phyloP scores from a whole-genome alignment of 306 rosid genomes.

The Myrica gale region DNA sequence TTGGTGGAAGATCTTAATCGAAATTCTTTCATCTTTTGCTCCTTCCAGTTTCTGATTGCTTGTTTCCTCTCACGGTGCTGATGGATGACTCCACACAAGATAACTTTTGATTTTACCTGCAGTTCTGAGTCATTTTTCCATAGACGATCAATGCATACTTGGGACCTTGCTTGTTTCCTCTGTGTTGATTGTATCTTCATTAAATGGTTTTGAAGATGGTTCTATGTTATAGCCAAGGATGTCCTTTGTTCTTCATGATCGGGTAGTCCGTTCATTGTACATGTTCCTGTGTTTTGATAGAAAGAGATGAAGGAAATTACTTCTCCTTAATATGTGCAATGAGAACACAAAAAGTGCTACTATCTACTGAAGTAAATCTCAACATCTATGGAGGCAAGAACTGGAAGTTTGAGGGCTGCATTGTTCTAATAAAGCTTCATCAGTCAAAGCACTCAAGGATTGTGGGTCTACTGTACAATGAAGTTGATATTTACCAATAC shows the following conservation, averaged over 20 bases:
- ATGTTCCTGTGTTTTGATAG: conserved; percentile 29
- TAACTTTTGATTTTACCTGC: conserved; percentile 29
- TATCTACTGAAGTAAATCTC: conserved; percentile 12
- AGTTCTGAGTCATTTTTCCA: conserved; percentile 18
- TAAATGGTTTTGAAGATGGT: conserved; percentile 30
- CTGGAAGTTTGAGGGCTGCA: conserved; percentile 36
- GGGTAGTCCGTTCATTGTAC: conserved; percentile 33
- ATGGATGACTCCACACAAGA: conserved; percentile 10
- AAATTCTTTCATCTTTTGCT: conserved; percentile 34
- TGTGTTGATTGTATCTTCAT: conserved; percentile 32
- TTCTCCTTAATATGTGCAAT: conserved; percentile 5
- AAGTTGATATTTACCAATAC: conserved; percentile 34
- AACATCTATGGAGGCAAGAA: conserved; percentile 24
- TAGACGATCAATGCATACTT: conserved; percentile 26
- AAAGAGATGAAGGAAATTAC: conserved; percentile 21
- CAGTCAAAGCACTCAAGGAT: conserved; percentile 46
- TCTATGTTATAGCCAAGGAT: conserved; percentile 29
- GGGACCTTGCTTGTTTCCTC: conserved; percentile 28
- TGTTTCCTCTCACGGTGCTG: conserved; percentile 31
- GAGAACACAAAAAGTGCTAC: background rate
- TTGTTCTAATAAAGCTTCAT: conserved; percentile 44
- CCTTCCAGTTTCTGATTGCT: conserved; percentile 32
- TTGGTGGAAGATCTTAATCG: conserved; percentile 23
- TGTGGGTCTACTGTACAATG: conserved; percentile 45
- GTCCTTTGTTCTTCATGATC: conserved; percentile 29